Percentiles rank a stretch among this genome's conserved stretches.
These are phyloP conservation scores for Boletus speciosus DNA, from an alignment of 768 basidiomycete genomes.

Conservation along the genomic window DNA sequence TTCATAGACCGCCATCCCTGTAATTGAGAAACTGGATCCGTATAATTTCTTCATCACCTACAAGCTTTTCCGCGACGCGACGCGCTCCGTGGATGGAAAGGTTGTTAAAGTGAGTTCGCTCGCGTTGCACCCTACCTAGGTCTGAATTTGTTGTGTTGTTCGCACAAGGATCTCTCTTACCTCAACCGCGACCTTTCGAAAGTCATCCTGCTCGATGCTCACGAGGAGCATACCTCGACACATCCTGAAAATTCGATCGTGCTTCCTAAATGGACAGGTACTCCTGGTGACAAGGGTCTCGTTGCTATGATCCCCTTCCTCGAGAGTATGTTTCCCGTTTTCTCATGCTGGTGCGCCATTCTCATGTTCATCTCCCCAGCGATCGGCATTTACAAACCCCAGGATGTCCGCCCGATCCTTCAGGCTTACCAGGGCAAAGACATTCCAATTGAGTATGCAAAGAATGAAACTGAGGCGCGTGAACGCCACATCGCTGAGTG, in stretches of 20 bases:
- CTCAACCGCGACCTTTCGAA: slow-evolving; percentile 92
- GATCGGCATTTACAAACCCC: slow-evolving; percentile 84
- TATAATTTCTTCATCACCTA: slow-evolving; percentile 88
- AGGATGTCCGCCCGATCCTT: slow-evolving; percentile 86
- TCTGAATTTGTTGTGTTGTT: neutral
- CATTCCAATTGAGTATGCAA: slow-evolving; percentile 84
- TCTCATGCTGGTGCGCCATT: neutral
- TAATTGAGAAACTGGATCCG: slow-evolving; percentile 91
- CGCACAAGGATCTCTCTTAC: slow-evolving; percentile 77
- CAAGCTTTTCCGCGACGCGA: slow-evolving; percentile 90
- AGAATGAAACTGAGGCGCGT: slow-evolving; percentile 83
- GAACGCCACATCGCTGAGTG: slow-evolving; percentile 76
- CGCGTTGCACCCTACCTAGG: neutral
- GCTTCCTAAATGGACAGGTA: slow-evolving; percentile 83
- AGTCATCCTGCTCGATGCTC: slow-evolving; percentile 83
- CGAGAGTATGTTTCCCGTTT: slow-evolving; percentile 57
- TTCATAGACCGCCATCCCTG: slow-evolving; percentile 77
- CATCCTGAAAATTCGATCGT: slow-evolving; percentile 90
- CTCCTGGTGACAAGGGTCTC: slow-evolving; percentile 69
- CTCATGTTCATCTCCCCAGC: slow-evolving; percentile 43
- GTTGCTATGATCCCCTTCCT: slow-evolving; percentile 96
- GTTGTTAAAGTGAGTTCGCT: slow-evolving; percentile 68
- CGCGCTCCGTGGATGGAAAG: slow-evolving; percentile 75
- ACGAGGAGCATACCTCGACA: slow-evolving; percentile 68
- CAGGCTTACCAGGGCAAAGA: slow-evolving; percentile 84